Evolutionary conservation across 2,329 filamentous ascomycete genomes (phyloP).

Genomic region (Cryoendolithus antarcticus): DNA sequence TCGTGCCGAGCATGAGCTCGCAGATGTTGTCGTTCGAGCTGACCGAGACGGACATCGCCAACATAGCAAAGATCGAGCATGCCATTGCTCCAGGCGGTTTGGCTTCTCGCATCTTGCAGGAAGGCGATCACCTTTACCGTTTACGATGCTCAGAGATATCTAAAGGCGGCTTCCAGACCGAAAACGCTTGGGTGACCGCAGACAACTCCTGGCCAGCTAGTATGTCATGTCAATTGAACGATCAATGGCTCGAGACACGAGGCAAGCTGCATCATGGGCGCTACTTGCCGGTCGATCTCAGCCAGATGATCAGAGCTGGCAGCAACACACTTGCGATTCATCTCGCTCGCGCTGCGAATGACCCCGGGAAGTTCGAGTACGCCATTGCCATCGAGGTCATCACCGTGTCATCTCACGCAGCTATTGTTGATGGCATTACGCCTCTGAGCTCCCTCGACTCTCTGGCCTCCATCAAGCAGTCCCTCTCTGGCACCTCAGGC

Average conservation of each 20-base stretch:
- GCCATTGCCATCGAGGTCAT: slow-evolving; percentile 60
- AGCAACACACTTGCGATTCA: slow-evolving; percentile 48
- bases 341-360: slow-evolving; percentile 26
- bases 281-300: slow-evolving; percentile 66
- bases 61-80: no score
- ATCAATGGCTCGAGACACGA: slow-evolving; percentile 39
- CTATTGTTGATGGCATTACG: slow-evolving; percentile 25
- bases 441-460: slow-evolving; percentile 36
- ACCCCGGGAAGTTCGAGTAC: slow-evolving; percentile 31
- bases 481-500: slow-evolving; percentile 22
- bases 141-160: slow-evolving; percentile 50
- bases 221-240: slow-evolving; percentile 59
- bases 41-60: no score
- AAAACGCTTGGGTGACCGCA: slow-evolving; percentile 49
- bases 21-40: no score
- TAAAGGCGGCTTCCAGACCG: slow-evolving; percentile 21
- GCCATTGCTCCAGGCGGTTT: no score
- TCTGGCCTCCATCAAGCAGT: slow-evolving; percentile 44
- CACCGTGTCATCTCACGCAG: slow-evolving; percentile 36
- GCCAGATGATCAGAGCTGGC: slow-evolving; percentile 44
- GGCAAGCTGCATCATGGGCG: slow-evolving; percentile 62
- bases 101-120: slow-evolving; percentile 23
- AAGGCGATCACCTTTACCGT: slow-evolving; percentile 51
- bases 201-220: slow-evolving; percentile 60
- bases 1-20: slow-evolving; percentile 17